Evolutionary conservation across 192 early-diverging fungal species (phyloP), one percentile per base, ranked within the genome.

Genomic region (Spizellomyces punctatus): DNA sequence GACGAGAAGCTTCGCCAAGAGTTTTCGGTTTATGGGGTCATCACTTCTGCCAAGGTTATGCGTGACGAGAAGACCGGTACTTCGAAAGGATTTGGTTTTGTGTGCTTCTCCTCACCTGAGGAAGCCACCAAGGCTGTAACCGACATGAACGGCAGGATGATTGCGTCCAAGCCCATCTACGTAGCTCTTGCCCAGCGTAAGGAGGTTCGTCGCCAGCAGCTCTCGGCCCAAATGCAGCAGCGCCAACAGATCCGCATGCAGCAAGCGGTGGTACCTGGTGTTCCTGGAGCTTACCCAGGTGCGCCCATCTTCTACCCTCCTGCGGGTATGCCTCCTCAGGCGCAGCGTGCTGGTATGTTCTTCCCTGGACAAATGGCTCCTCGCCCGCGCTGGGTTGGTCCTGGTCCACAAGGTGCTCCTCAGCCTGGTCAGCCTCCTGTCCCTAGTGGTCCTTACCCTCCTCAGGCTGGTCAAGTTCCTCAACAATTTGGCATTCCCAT

Each of bases 31-130:
- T 99, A 94, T 79, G 98, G 98, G 66, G 86, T 89, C 66, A 99
- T 99, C 76, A 98, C 96, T 79, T 93, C 91, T 42, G 95, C 95
- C 77, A 96, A 96, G 88, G 91, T 99, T 70, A 99, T 99, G 98
- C 81, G 86, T 70, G 95, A 99, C 78, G 98, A 99, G 48, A 91
- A 90, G 82, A 82, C 80, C 10, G 66, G 66, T 58, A 76, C 77
- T 46, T 94, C 93, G 77, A 92, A 94, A 77, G 95, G 96, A 46
- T 99, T 99, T 69, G 98, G 98, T 14, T 99, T 99, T 78, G 98
- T 99, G 36, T 99, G 98, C 89, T 99, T 96, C 89, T 93, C 94
- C n/a, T 89, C 92, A 46, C 95, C 98, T 57, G 96, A 98, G 76
- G 98, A 99, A 85, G 96, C 98, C 55, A 95, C 90, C 81, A 96